Evolutionary conservation across 2,329 filamentous ascomycete genomes (phyloP), one percentile per base, ranked within the genome.

Genomic region (Nemania serpens): DNA sequence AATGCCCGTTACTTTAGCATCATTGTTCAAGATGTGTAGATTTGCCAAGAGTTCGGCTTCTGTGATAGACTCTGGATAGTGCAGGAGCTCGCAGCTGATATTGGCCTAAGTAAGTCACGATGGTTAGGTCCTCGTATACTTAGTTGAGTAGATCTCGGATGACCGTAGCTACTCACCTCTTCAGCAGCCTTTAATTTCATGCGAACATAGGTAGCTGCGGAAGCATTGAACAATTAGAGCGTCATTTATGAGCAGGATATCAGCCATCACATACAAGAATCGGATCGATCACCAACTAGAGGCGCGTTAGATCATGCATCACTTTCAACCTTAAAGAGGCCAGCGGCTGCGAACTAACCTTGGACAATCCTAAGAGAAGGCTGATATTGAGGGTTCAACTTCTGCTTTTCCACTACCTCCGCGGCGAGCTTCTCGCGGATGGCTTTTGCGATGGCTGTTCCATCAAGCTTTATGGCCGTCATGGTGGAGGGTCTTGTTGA

Each of bases 121-220:
- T 17, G 42, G 49, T 68, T 64, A 60, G 58, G 65, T 58, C 33
- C 39, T 43, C 48, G 9, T 15, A 33, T 46, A 29, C 3, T 29
- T 29, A 29, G n/a, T n/a, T n/a, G 10, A 42, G 34, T 47, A n/a
- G 12, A 39, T 12, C 36, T 39, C 11, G 37, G 34, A 47, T 11
- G 25, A 11, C n/a, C 12, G 15, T 48, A 33, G 43, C 50, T 20
- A 62, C 79, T 69, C 81, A 93, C 91, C 84, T 98, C 95, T 75
- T 91, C 83, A 60, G 95, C 95, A 68, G 95, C 95, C 84, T 97
- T 99, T 73, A 97, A 81, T 82, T 99, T 99, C 95, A 99, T 99
- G 79, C 93, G 93, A 78, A 99, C 94, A 90, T 99, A 99, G 54
- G 94, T 98, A 73, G 89, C 91, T 94, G 72, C 22, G 46, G 22